These are phyloP conservation scores for Aspergillus kassunensis DNA, from an alignment of 495 filamentous ascomycete genomes.

Conservation along the genomic window DNA sequence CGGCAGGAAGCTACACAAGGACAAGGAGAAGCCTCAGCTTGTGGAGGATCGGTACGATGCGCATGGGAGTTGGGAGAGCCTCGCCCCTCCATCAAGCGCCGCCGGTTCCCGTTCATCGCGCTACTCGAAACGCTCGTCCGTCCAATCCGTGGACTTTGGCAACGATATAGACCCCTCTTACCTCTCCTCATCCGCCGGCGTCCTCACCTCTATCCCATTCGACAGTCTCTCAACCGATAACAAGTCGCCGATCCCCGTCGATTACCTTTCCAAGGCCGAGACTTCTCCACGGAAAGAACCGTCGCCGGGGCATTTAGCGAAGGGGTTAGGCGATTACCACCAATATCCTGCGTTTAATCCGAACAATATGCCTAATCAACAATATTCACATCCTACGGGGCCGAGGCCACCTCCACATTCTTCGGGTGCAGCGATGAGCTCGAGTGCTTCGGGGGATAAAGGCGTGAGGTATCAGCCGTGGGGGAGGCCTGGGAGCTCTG, in stretches of 20 bases:
- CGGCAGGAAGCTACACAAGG: slow-evolving; percentile 70
- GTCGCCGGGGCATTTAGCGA: slow-evolving; percentile 76
- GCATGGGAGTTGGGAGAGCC: slow-evolving; percentile 49
- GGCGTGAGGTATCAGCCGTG: slow-evolving; percentile 69
- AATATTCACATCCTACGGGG: slow-evolving; percentile 57
- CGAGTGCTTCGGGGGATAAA: slow-evolving; percentile 59
- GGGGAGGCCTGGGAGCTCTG: slow-evolving; percentile 55
- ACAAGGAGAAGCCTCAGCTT: too few relatives aligned
- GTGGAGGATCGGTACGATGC: slow-evolving; percentile 53
- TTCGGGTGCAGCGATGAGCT: slow-evolving; percentile 62
- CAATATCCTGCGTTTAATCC: slow-evolving; percentile 80
- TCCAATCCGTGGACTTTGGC: slow-evolving; percentile 62
- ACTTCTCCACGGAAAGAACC: slow-evolving; percentile 66
- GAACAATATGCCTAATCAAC: slow-evolving; percentile 37
- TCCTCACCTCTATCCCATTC: slow-evolving; percentile 88
- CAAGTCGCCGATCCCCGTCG: slow-evolving; percentile 67
- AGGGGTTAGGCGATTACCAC: slow-evolving; percentile 74
- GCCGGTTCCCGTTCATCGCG: slow-evolving; percentile 69
- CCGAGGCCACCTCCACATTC: slow-evolving; percentile 67
- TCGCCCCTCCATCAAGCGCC: slow-evolving; percentile 48
- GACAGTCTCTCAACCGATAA: slow-evolving; percentile 65
- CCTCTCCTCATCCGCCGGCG: slow-evolving; percentile 73
- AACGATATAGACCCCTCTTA: slow-evolving; percentile 46
- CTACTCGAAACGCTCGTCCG: slow-evolving; percentile 75
- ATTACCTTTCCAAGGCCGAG: slow-evolving; percentile 70